phyloP scores from a whole-genome alignment of 2,329 filamentous ascomycete species.

The Amauroascus niger region DNA sequence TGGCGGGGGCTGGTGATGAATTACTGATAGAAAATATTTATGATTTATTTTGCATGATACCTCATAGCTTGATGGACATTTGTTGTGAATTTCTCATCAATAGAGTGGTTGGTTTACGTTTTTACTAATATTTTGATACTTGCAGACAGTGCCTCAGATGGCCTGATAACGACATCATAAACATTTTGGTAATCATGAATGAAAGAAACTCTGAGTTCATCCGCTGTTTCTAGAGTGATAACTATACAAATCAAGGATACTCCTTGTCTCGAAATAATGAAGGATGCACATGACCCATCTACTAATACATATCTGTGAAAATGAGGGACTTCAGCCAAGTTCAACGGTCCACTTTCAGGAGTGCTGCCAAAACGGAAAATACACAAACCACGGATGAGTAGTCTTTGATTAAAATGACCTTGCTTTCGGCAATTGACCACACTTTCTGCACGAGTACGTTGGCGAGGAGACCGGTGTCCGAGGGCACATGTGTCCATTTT shows the following conservation, averaged over 20 bases:
- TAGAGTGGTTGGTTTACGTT: too few relatives aligned
- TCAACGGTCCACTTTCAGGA: too few relatives aligned
- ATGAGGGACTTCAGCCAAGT: neutral
- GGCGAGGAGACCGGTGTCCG: neutral
- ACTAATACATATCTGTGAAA: too few relatives aligned
- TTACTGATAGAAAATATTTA: neutral
- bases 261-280: neutral
- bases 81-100: neutral
- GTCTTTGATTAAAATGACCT: neutral
- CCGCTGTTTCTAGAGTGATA: too few relatives aligned
- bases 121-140: too few relatives aligned
- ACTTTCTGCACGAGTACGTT: neutral
- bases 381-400: neutral
- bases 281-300: too few relatives aligned
- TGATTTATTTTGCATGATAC: too few relatives aligned
- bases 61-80: too few relatives aligned
- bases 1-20: constrained; percentile 73
- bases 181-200: neutral
- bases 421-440: neutral
- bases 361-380: neutral
- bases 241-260: neutral
- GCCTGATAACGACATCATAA: neutral
- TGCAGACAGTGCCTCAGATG: too few relatives aligned
- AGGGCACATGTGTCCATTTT: neutral
- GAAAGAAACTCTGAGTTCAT: too few relatives aligned